Percentiles rank a stretch among this genome's conserved stretches.
These are phyloP conservation scores for Cordia subcordata DNA, from an alignment of 257 asterid species.

Conservation along the genomic window DNA sequence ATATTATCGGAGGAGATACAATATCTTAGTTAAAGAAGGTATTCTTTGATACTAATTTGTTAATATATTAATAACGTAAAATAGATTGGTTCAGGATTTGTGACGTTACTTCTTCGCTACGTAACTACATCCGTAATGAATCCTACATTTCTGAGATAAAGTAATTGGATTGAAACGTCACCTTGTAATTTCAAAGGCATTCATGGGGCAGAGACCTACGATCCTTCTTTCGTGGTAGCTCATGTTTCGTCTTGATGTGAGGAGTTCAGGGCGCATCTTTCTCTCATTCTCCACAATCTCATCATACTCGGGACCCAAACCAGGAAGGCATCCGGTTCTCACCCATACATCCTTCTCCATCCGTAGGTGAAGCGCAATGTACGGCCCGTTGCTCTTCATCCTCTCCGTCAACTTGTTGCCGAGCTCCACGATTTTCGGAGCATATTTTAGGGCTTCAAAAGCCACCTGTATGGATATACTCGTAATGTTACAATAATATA, in stretches of 20 bases:
- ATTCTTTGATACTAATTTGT: no score
- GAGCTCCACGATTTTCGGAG: conserved; percentile 55
- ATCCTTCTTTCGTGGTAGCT: conserved; percentile 73
- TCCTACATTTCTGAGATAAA: no score
- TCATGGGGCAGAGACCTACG: conserved; percentile 86
- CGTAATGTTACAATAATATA: conserved; percentile 4
- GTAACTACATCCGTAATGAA: no score
- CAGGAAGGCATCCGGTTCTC: conserved; percentile 92
- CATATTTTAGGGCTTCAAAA: conserved; percentile 71
- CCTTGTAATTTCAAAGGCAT: conserved; percentile 78
- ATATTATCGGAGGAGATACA: no score
- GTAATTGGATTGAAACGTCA: background rate
- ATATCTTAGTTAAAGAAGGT: no score
- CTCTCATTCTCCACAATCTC: conserved; percentile 71
- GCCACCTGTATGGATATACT: conserved; percentile 60
- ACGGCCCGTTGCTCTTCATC: conserved; percentile 86
- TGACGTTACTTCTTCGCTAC: no score
- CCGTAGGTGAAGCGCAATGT: conserved; percentile 83
- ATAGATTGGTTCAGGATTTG: no score
- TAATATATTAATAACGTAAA: no score
- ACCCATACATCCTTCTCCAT: conserved; percentile 99
- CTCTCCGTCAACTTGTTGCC: conserved; percentile 71
- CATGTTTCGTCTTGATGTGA: conserved; percentile 86
- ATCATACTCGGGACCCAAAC: conserved; percentile 52
- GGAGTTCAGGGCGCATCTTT: conserved; percentile 52